These are phyloP conservation scores for Trifolium fragiferum DNA, from an alignment of 306 rosid genomes.

Conservation along the genomic window DNA sequence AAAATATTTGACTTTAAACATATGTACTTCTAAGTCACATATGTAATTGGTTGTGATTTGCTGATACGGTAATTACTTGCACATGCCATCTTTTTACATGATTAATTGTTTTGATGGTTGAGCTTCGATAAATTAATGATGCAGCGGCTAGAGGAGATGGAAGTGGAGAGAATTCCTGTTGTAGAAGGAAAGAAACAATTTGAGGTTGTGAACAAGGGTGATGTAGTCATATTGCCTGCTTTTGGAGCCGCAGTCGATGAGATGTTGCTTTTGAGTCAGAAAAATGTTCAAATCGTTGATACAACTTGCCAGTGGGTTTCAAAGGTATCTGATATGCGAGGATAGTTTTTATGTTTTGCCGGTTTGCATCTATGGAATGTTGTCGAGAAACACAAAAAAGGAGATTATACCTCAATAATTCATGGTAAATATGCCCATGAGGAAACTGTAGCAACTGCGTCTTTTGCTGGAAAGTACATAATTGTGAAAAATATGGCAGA, in stretches of 20 bases:
- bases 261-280: conserved; percentile 80
- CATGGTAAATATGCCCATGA: conserved; percentile 94
- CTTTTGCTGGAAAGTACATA: conserved; percentile 89
- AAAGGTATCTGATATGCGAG: conserved; percentile 61
- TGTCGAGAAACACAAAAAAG: conserved; percentile 94
- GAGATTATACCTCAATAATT: conserved; percentile 86
- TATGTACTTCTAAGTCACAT: no score
- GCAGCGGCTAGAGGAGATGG: conserved; percentile 92
- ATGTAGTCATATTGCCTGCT: conserved; percentile 96
- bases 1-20: no score
- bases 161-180: conserved; percentile 70
- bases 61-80: not conserved
- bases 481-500: conserved; percentile 87
- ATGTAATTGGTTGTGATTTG: not conserved
- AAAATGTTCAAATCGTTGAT: conserved; percentile 87
- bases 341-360: conserved; percentile 7
- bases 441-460: conserved; percentile 95
- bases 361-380: conserved; percentile 58
- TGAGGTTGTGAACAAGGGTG: conserved; percentile 77
- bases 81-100: not conserved
- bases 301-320: conserved; percentile 99
- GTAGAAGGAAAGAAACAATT: conserved; percentile 74
- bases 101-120: not conserved
- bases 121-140: conserved; percentile 12
- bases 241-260: conserved; percentile 98